Base-by-base conservation (phyloP, 805 yeast genomes). In the Candida pseudofarinosa region DNA sequence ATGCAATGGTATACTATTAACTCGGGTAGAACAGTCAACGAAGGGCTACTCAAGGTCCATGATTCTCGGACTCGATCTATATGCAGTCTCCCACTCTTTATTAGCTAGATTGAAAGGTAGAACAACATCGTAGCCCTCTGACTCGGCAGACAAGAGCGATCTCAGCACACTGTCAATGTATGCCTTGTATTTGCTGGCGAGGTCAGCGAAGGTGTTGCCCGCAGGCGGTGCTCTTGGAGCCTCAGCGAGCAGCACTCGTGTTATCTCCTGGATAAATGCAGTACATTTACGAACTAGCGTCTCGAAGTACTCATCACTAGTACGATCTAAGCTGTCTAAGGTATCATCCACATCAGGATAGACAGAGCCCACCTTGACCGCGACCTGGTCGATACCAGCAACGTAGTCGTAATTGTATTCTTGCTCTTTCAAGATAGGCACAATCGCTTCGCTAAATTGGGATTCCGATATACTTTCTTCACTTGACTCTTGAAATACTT, bases 321-420 rank as follows among this genome's bases (percentile, higher is more conserved):
- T 39, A 19, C 17, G 10, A 14, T 18, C 31, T 15, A 35, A 14
- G 3, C 31, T 31, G 14, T 36, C 19, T 4, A 39, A 17, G 3
- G 35, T 15, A 10, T 17, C 14, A 17, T 30, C 26, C 14, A 26
- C 14, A 6, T 19, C 10, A 4, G 34, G 40, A 12, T 30, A 35
- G 3, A 16, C 23, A 10, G 32, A 8, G 26, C 41, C 34, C 28
- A 35, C 44, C 28, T 10, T 20, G 7, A 58, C 44, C 0, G 60
- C 65, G 7, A 55, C 50, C 10, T 57, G 55, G n/a, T 44, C 55
- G 6, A 60, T 42, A 10, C 62, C 63, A 39, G 52, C 53, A n/a
- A 53, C 44, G 4, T 51, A 56, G 42, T 56, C 63, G 39, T 56
- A 62, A 6, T 54, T 49, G 4, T 51, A 54, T 31, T 60, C 66